A percentile compares a stretch with the other conserved stretches of the same genome.
phyloP scores from a whole-genome alignment of 2,329 filamentous ascomycete species.

The Epichloe festucae region DNA sequence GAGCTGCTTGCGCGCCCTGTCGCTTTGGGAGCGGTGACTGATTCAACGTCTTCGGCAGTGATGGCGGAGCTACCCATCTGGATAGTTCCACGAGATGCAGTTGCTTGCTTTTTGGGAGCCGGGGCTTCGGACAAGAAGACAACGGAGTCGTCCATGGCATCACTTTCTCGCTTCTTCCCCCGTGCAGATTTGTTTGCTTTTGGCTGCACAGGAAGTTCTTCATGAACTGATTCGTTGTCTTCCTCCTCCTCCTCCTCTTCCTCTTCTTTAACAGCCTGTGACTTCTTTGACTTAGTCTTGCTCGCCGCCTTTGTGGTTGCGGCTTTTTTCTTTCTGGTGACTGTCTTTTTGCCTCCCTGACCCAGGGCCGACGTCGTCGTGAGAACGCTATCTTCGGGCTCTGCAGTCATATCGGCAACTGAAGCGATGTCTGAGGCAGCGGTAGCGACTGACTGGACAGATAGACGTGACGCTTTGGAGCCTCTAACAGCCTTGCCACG shows the following conservation, averaged over 20 bases:
- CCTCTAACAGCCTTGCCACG: conserved; percentile 40
- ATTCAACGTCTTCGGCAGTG: conserved; percentile 27
- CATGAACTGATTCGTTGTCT: conserved; percentile 20
- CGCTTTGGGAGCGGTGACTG: conserved; percentile 23
- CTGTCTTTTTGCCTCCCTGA: conserved; percentile 42
- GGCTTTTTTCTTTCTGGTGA: conserved; percentile 39
- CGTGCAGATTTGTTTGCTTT: conserved; percentile 28
- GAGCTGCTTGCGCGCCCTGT: conserved; percentile 24
- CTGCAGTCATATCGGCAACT: conserved; percentile 32
- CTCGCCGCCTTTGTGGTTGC: conserved; percentile 28
- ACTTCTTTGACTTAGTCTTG: conserved; percentile 32
- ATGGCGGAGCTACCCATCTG: conserved; percentile 25
- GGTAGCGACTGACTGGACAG: conserved; percentile 43
- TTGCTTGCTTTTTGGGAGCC: conserved; percentile 46
- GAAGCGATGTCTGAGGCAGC: conserved; percentile 36
- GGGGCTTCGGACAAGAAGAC: conserved; percentile 31
- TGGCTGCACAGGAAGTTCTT: conserved; percentile 14
- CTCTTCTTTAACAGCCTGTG: conserved; percentile 24
- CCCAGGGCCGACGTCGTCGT: conserved; percentile 47
- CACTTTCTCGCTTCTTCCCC: conserved; percentile 54
- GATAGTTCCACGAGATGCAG: conserved; percentile 35
- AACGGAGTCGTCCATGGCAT: conserved; percentile 38
- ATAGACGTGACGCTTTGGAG: conserved; percentile 59
- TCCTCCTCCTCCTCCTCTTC: conserved; percentile 7
- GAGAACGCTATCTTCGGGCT: conserved; percentile 45